phyloP scores from a whole-genome alignment of 306 rosid species.

The Hippophae gyantsensis region DNA sequence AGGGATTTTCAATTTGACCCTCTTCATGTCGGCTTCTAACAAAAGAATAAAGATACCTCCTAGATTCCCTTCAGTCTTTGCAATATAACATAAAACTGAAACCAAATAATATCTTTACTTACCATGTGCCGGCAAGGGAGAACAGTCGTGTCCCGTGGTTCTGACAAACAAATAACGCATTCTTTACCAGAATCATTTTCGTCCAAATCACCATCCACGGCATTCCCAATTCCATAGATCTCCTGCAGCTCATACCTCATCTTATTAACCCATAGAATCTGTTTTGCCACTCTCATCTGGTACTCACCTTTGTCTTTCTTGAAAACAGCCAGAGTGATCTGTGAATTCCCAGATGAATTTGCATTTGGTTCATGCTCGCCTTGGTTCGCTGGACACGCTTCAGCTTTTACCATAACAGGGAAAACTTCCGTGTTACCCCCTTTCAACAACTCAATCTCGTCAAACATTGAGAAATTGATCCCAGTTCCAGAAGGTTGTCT shows the following conservation, averaged over 20 bases:
- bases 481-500: constrained; percentile 10
- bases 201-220: not conserved
- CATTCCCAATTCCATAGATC: constrained; percentile 4
- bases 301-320: constrained; percentile 1
- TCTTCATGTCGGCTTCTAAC: too few species aligned
- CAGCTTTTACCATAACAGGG: constrained; percentile 9
- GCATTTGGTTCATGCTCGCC: constrained; percentile 1
- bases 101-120: not conserved
- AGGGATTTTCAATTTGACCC: too few species aligned
- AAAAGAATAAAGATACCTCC: too few species aligned
- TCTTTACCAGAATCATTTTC: constrained; percentile 7
- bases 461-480: constrained; percentile 3
- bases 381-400: not conserved
- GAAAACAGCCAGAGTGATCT: constrained; percentile 2
- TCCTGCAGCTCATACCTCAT: constrained; percentile 9
- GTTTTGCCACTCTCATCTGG: constrained; percentile 1
- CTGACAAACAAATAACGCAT: constrained; percentile 7
- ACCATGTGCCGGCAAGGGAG: constrained; percentile 15
- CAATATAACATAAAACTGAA: not conserved
- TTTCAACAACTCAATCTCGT: not conserved
- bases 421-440: not conserved
- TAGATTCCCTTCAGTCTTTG: not conserved
- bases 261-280: constrained; percentile 9
- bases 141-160: constrained; percentile 1
- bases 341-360: not conserved